Evolutionary conservation across 75 land plant genomes (phyloP), one percentile per base, ranked within the genome.

Genomic region (Cupressus sempervirens): DNA sequence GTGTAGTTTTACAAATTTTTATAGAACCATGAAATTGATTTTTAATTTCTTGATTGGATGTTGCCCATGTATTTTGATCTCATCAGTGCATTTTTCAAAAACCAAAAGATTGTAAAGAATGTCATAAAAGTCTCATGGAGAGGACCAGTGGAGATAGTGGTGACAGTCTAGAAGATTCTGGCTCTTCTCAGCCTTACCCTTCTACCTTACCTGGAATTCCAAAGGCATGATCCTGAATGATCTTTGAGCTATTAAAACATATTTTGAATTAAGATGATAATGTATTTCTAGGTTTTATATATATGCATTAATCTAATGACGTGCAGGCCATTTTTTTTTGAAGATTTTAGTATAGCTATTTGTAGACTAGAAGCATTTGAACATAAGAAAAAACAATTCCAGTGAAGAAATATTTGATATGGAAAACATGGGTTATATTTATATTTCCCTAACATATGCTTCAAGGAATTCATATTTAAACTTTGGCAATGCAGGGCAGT

Each of bases 91-190:
- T 94, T 4, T 97, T 87, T 79, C 92, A 98, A 48, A 94, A 91
- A 84, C 93, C 99, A 23, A 93, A 93, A 80, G 94, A 96, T 82
- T 97, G 99, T 85, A 94, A 93, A 87, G 96, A 96, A 85, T 91
- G 98, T 3, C 96, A 97, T 89, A 92, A 91, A 56, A 40, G 83
- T 85, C 85, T 97, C 5, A 90, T 91, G 88, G 98, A 97, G 73
- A 86, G 87, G 82, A 90, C 83, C 80, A 84, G 88, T 81, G 95
- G 91, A 80, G 99, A 97, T 88, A 93, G 93, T 76, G 92, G 92
- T 67, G 99, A 97, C 79, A 96, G 93, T 90, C 93, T 92, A 23
- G 98, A 96, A 58, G 98, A 97, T 88, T 93, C 96, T 26, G 94
- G 94, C 30, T 92, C 98, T 34, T 97, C 98, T 58, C 94, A 93